Evolutionary conservation across 2,329 filamentous ascomycete species (phyloP).

Genomic region (Exophiala sideris): DNA sequence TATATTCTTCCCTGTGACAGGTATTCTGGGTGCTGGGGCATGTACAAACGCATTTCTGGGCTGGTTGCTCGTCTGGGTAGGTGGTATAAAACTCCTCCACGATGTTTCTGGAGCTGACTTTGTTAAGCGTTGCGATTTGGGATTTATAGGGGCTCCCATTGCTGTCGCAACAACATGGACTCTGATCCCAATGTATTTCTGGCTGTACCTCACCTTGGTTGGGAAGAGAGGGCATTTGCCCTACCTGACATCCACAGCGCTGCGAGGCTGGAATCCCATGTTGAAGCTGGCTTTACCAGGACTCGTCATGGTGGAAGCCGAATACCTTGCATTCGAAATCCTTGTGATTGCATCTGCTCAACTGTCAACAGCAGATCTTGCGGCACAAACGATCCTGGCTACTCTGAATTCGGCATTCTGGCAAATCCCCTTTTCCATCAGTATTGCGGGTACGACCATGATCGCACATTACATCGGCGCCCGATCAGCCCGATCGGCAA

Average conservation of each 20-base stretch:
- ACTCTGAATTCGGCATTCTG: conserved; percentile 76
- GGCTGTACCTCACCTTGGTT: conserved; percentile 63
- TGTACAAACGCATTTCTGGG: conserved; percentile 70
- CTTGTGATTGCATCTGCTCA: conserved; percentile 70
- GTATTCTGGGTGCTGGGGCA: conserved; percentile 71
- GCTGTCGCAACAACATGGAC: conserved; percentile 65
- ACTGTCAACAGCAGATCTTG: conserved; percentile 67
- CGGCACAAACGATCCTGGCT: conserved; percentile 73
- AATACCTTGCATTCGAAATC: conserved; percentile 83
- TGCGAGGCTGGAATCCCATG: conserved; percentile 70
- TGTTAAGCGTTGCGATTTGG: conserved; percentile 42
- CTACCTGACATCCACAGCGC: conserved; percentile 59
- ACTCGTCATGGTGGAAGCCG: conserved; percentile 78
- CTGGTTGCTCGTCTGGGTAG: conserved; percentile 63
- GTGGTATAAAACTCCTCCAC: conserved; percentile 31
- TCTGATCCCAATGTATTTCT: conserved; percentile 60
- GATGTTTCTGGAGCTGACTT: background rate
- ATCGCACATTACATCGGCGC: conserved; percentile 82
- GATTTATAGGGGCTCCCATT: conserved; percentile 68
- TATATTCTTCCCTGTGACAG: conserved; percentile 69
- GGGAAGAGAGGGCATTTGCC: conserved; percentile 62
- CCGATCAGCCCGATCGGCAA: conserved; percentile 68
- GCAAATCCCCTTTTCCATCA: conserved; percentile 78
- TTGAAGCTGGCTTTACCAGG: conserved; percentile 73
- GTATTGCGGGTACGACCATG: conserved; percentile 73